Evolutionary conservation across 1,284 basidiomycete genomes (phyloP).

Genomic region (Malassezia arunalokei): DNA sequence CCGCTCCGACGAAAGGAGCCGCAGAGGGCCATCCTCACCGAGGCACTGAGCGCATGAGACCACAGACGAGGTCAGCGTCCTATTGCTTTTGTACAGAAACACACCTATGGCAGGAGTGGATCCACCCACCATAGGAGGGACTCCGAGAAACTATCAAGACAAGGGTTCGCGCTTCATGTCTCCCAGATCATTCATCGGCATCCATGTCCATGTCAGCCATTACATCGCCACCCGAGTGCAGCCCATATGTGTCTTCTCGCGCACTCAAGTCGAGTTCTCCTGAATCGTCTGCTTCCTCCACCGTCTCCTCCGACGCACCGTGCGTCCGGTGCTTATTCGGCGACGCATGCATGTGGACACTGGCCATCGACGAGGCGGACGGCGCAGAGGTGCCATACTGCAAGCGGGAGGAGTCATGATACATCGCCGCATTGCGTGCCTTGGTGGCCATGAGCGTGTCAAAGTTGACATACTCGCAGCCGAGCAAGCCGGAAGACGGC

Average conservation of each 20-base stretch:
- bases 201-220: conserved; percentile 46
- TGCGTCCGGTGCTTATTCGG: not conserved
- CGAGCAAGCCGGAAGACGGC: conserved; percentile 47
- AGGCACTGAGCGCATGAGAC: too few species aligned
- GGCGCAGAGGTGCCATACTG: conserved; percentile 13
- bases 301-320: conserved; percentile 21
- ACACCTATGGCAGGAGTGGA: too few species aligned
- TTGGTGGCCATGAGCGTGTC: conserved; percentile 42
- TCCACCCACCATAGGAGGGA: too few species aligned
- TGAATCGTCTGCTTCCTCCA: conserved; percentile 34
- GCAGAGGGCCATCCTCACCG: too few species aligned
- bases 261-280: conserved; percentile 37
- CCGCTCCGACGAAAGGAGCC: too few species aligned
- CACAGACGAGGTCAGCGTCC: too few species aligned
- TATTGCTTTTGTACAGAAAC: too few species aligned
- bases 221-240: conserved; percentile 34
- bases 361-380: not conserved
- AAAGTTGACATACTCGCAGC: conserved; percentile 47
- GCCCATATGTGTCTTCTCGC: conserved; percentile 42
- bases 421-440: conserved; percentile 21
- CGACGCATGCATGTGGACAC: not conserved
- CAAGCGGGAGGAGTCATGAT: not conserved
- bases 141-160: too few species aligned
- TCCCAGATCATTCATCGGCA: conserved; percentile 20
- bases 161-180: too few species aligned